Percentiles rank a stretch among this genome's conserved stretches.
Conservation (phyloP, 2,329 filamentous ascomycete species). For the Ophiosphaerella herpotricha region DNA sequence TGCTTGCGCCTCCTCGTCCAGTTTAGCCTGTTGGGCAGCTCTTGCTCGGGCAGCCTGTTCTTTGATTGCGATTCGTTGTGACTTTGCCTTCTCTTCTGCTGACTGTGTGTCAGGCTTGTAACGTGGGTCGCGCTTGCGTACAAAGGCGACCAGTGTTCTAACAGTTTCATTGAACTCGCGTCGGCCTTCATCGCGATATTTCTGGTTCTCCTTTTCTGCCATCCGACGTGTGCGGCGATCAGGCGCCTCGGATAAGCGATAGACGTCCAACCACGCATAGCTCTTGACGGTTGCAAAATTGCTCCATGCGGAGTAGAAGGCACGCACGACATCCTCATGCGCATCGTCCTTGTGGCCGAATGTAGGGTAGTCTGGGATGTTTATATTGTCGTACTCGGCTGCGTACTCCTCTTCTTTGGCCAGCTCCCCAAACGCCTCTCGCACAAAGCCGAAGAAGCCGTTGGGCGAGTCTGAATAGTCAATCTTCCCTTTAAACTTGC, state of each 20-base stretch:
- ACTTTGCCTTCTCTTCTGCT: constrained; percentile 78
- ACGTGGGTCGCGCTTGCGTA: constrained; percentile 87
- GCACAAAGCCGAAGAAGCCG: constrained; percentile 83
- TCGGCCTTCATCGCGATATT: constrained; percentile 77
- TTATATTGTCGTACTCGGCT: constrained; percentile 67
- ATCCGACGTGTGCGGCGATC: constrained; percentile 79
- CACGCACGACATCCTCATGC: constrained; percentile 76
- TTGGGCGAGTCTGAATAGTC: constrained; percentile 78
- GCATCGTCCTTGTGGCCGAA: constrained; percentile 79
- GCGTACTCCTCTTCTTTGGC: constrained; percentile 79
- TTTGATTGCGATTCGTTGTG: constrained; percentile 75
- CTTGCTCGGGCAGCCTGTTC: constrained; percentile 84
- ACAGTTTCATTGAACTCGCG: constrained; percentile 94
- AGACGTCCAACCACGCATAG: constrained; percentile 88
- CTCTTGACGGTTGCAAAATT: constrained; percentile 82
- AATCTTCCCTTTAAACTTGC: constrained; percentile 76
- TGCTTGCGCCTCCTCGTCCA: constrained; percentile 66
- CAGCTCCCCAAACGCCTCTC: constrained; percentile 77
- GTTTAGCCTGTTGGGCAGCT: constrained; percentile 77
- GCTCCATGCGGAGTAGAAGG: constrained; percentile 82
- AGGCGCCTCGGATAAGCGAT: constrained; percentile 81
- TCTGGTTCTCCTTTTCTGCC: constrained; percentile 96
- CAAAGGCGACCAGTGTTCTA: constrained; percentile 81
- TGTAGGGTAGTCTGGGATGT: constrained; percentile 71
- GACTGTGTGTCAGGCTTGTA: constrained; percentile 77